Evolutionary conservation across 768 basidiomycete species (phyloP).

Genomic region (Boletus rubroflammeus): DNA sequence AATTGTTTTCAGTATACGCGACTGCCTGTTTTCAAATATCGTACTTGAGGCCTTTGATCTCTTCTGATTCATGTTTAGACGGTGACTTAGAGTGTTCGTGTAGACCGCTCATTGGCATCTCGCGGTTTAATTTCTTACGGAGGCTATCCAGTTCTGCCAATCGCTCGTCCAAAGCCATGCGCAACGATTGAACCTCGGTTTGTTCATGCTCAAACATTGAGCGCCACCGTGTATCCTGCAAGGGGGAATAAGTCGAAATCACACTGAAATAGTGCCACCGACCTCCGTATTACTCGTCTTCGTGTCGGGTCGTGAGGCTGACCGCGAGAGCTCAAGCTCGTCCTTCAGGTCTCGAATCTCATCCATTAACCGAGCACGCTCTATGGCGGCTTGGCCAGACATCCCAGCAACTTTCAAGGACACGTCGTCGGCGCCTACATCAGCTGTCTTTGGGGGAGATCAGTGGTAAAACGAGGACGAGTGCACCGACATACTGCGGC

Average conservation of each 20-base stretch:
- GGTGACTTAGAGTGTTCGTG: constrained; percentile 30
- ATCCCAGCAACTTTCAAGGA: constrained; percentile 47
- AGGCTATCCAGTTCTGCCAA: constrained; percentile 51
- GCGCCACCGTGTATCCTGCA: constrained; percentile 28
- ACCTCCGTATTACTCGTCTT: constrained; percentile 29
- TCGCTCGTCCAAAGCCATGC: constrained; percentile 35
- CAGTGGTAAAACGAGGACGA: constrained; percentile 3
- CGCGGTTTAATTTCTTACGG: constrained; percentile 60
- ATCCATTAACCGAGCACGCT: constrained; percentile 48
- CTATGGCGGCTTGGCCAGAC: constrained; percentile 45
- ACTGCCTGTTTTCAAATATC: not conserved
- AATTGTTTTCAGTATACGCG: not conserved
- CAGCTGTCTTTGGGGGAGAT: constrained; percentile 37
- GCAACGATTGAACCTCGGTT: constrained; percentile 31
- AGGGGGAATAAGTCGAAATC: not conserved
- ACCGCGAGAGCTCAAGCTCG: constrained; percentile 40
- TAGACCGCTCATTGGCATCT: constrained; percentile 44
- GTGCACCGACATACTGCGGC: constrained; percentile 52
- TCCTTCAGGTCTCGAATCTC: constrained; percentile 56
- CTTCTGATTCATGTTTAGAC: constrained; percentile 55
- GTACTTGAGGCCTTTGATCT: constrained; percentile 82
- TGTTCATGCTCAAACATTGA: constrained; percentile 31
- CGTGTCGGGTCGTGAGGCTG: constrained; percentile 19
- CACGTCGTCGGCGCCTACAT: constrained; percentile 44
- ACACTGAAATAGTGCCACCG: not conserved